Evolutionary conservation across 768 basidiomycete species (phyloP), one percentile per base, ranked within the genome.

Genomic region (Leccinum subgranulosum): DNA sequence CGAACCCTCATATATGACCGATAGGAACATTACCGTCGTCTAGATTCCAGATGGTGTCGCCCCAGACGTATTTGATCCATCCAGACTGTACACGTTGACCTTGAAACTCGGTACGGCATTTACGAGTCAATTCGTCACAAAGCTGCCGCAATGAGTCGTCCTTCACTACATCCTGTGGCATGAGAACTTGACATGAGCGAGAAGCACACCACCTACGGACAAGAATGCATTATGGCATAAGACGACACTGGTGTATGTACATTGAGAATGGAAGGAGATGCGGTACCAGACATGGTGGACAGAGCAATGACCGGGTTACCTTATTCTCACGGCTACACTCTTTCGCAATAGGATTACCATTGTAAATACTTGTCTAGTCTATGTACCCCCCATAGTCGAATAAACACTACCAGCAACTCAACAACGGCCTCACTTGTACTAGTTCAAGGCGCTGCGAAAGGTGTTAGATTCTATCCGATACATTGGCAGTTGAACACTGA

Each of bases 61-160:
- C 84, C 77, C 84, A 94, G 60, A 89, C 83, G 68, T 98, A 98
- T 66, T 94, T 92, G 49, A 96, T 75, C 84, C 92, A 93, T 34
- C 90, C 88, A 15, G 88, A 78, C 29, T 84, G 85, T 19, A 94
- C 83, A 19, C 82, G 81, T 58, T 82, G 75, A 17, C 82, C 82
- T 54, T 78, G 74, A 66, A 85, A 86, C 21, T 83, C 83, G 0
- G 78, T 77, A 45, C 80, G 77, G 1, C 76, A 66, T 71, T 92
- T 94, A 59, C 83, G 76, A 64, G 80, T 89, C 53, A 94, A 79
- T 60, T 87, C 89, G 67, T 88, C 84, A 65, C 78, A 87, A 8
- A 94, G 78, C 27, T 79, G 77, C 23, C 78, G 73, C 34, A 92
- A 68, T 3, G 84, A 79, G 50, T 91, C 88, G 64, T 88, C 82